Percentiles rank a stretch among this genome's conserved stretches.
phyloP scores from a whole-genome alignment of 2,329 filamentous ascomycete genomes.

The Nothophaeocryptopus gaeumannii region DNA sequence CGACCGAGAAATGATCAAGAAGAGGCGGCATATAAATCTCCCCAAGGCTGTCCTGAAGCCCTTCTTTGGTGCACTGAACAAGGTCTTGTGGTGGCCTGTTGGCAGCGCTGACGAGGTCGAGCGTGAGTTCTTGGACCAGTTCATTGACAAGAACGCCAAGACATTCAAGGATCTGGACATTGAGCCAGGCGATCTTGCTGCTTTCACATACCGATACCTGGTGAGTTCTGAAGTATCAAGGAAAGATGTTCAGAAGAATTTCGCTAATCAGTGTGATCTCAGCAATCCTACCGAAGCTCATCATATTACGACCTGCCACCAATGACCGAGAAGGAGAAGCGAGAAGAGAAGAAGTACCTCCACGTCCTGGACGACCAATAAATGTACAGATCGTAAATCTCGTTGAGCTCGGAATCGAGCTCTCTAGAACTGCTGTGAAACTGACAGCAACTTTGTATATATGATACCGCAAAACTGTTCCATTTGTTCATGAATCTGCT shows the following conservation, averaged over 20 bases:
- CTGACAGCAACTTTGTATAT: background rate
- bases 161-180: conserved; percentile 94
- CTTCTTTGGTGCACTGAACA: conserved; percentile 71
- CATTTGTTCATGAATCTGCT: background rate
- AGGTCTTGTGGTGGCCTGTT: conserved; percentile 82
- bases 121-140: conserved; percentile 88
- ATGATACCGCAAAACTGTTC: conserved; percentile 3
- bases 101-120: conserved; percentile 82
- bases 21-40: conserved; percentile 85
- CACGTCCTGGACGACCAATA: conserved; percentile 89
- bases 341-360: conserved; percentile 93
- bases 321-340: conserved; percentile 89
- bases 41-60: conserved; percentile 79
- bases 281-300: conserved; percentile 88
- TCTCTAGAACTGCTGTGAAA: background rate
- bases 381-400: conserved; percentile 20
- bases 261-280: conserved; percentile 13
- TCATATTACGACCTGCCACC: conserved; percentile 91
- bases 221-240: conserved; percentile 51
- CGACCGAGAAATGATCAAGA: conserved; percentile 87
- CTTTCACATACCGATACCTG: conserved; percentile 90
- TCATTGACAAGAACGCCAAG: conserved; percentile 86
- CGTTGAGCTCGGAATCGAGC: background rate
- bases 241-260: conserved; percentile 33
- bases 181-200: conserved; percentile 78